phyloP scores from a whole-genome alignment of 1,139 yeast genomes.

The Pichiaceae sp. region DNA sequence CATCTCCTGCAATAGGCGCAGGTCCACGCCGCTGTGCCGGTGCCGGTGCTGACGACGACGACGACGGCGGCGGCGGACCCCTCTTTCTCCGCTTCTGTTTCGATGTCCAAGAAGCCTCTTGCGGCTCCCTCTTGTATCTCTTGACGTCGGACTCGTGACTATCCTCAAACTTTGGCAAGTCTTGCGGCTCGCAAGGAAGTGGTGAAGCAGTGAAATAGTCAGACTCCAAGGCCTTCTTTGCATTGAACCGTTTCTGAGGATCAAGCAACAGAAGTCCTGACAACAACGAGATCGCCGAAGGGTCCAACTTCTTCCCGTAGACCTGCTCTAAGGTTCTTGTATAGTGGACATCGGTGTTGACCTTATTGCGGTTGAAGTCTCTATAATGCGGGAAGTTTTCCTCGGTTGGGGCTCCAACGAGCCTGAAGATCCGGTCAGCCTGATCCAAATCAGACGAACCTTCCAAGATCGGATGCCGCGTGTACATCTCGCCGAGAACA shows the following conservation, averaged over 20 bases:
- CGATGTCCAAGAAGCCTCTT: neutral
- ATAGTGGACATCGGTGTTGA: slow-evolving; percentile 28
- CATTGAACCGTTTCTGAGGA: slow-evolving; percentile 69
- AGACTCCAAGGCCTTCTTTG: slow-evolving; percentile 67
- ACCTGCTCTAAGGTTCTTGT: slow-evolving; percentile 46
- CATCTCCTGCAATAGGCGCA: neutral
- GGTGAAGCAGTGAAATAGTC: slow-evolving; percentile 62
- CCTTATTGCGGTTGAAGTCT: slow-evolving; percentile 50
- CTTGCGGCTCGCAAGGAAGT: slow-evolving; percentile 42
- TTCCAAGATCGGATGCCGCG: slow-evolving; percentile 70
- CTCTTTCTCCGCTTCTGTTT: neutral
- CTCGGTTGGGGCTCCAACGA: slow-evolving; percentile 73
- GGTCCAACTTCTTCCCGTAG: slow-evolving; percentile 25
- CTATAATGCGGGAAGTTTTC: slow-evolving; percentile 60
- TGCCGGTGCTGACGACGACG: neutral
- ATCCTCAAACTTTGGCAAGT: slow-evolving; percentile 69
- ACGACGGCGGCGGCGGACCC: neutral
- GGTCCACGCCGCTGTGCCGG: neutral
- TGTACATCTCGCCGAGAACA: slow-evolving; percentile 86
- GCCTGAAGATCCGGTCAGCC: slow-evolving; percentile 68
- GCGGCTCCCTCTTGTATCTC: slow-evolving; percentile 26
- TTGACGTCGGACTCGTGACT: slow-evolving; percentile 84
- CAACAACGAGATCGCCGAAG: slow-evolving; percentile 35
- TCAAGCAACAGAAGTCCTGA: slow-evolving; percentile 51
- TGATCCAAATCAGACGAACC: slow-evolving; percentile 91